Base-by-base conservation (phyloP, 177 flowering plant species). In the Vitis hybrid region DNA sequence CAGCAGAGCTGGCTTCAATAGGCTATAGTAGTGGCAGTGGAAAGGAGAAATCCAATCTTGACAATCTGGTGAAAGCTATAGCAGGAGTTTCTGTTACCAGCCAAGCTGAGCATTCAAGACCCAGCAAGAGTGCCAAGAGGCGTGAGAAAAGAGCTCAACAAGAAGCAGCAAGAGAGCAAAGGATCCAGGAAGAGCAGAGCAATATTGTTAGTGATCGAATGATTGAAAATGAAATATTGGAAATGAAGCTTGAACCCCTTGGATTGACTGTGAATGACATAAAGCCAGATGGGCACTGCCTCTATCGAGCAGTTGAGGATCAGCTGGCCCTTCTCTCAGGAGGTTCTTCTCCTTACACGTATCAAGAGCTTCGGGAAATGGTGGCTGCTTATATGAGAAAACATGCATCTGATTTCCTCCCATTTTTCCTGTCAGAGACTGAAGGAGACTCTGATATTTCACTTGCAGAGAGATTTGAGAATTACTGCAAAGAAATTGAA, bases 281-380 rank as follows among this genome's bases (percentile, higher is more conserved):
- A 70, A 95, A 91, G 74, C 93, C 97, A 21, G 98, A 95, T 73
- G 97, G 97, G 52, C 94, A 93, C 74, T 93, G 99, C 77, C 91
- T 93, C 15, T 91, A 93, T 72, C 81, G 92, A 58, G 96, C 97
- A 52, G 90, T 95, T 11, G 97, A 93, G 78, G 83, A 91, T 77
- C 99, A 95, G 77, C 84, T 93, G 52, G 85, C 88, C 4, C 73
- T 71, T 13, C 72, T 79, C 7, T 77, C 87, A 2, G 88, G 88
- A 52, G 91, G 96, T 62, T 76, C 83, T 62, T 85, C 93, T 50
- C 91, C 90, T 21, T 84, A 85, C 70, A 75, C 73, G 14, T 95
- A 78, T 78, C 91, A 79, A 78, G 82, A 88, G 64, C 96, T 95
- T 68, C 83, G 94, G 2, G 74, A 79, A 76, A 84, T 91, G 90